Evolutionary conservation across 257 asterid genomes (phyloP).

Genomic region (Scutellaria minor): DNA sequence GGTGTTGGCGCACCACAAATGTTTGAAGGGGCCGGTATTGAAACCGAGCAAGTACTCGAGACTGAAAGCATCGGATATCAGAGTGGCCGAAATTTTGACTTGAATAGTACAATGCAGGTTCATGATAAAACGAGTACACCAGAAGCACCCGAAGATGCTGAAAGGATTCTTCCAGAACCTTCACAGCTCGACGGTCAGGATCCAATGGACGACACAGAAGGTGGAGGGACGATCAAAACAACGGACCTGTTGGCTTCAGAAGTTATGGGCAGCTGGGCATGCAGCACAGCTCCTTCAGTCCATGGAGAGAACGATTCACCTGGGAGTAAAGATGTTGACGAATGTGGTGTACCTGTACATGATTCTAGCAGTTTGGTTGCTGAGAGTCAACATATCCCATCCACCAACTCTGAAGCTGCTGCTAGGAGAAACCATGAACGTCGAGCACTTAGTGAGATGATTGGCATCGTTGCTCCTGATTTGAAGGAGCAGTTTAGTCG

Average conservation of each 20-base stretch:
- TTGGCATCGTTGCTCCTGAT: constrained; percentile 76
- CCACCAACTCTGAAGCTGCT: constrained; percentile 46
- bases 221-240: constrained; percentile 65
- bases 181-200: constrained; percentile 41
- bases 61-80: constrained; percentile 59
- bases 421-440: constrained; percentile 53
- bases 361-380: constrained; percentile 67
- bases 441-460: constrained; percentile 71
- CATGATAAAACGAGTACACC: constrained; percentile 46
- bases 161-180: constrained; percentile 22
- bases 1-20: constrained; percentile 46
- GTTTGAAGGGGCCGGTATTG: constrained; percentile 34
- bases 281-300: constrained; percentile 83
- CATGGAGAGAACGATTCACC: constrained; percentile 78
- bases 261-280: constrained; percentile 93
- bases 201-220: constrained; percentile 68
- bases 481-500: constrained; percentile 66
- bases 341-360: constrained; percentile 41
- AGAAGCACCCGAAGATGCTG: constrained; percentile 42
- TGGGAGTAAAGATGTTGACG: constrained; percentile 46
- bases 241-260: constrained; percentile 87
- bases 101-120: constrained; percentile 59
- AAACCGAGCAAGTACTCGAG: constrained; percentile 70
- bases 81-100: constrained; percentile 44
- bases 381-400: constrained; percentile 62